Evolutionary conservation across 2,329 filamentous ascomycete genomes (phyloP), one percentile per base, ranked within the genome.

Genomic region (Rosellinia necatrix): DNA sequence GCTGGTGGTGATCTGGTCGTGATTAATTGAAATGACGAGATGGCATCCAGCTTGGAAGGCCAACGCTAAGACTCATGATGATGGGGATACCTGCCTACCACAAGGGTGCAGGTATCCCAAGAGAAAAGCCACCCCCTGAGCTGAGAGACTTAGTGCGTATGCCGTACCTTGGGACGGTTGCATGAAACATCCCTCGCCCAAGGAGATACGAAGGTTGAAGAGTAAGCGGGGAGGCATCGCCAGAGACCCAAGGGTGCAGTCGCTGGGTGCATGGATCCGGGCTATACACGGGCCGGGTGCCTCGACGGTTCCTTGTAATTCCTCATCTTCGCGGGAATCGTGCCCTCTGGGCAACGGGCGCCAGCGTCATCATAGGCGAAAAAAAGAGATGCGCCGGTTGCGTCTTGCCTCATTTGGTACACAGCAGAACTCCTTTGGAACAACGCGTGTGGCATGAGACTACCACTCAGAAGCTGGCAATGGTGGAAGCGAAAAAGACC

Each of bases 401-500:
- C 25, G 48, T 38, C 24, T 37, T 41, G 29, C 27, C 49, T 48
- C 48, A 49, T 59, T 53, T 41, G 47, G 41, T 51, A 41, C 41
- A 21, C 30, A 58, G 25, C 24, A 41, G 47, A 38, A 34, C 30
- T 51, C 51, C 38, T 43, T n/a, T 42, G 48, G 35, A 54, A 52
- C 43, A 50, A 49, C 17, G 34, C 32, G 40, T 56, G 53, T 43
- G 44, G 49, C 50, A 59, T 60, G 60, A 60, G 62, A 58, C 58
- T 54, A 60, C 60, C 60, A 62, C 56, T 51, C 57, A 55, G 60
- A 38, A 30, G 10, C 25, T 56, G 55, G 61, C 58, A 60, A 60
- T 56, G 61, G 63, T 61, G 61, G 59, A 63, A 66, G 56, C 49
- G 59, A 58, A 51, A 62, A 63, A 60, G 53, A 44, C 52, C 58